A percentile compares a stretch with the other conserved stretches of the same genome.
Conservation (phyloP, 2,329 filamentous ascomycete genomes). For the Aureobasidium namibiae region DNA sequence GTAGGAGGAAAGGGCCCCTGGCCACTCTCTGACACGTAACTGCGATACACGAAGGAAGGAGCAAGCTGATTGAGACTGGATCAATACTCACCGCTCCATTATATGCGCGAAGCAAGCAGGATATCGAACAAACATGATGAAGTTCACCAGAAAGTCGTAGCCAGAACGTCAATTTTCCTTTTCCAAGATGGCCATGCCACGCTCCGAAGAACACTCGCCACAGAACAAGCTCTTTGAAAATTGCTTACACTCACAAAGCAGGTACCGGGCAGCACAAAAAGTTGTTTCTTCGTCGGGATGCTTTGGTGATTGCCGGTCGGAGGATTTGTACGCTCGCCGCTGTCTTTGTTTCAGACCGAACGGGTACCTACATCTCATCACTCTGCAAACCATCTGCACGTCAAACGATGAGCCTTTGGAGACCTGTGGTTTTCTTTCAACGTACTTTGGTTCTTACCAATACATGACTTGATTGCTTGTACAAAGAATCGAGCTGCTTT, state of each 20-base stretch:
- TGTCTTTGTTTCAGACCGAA: neutral
- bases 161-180: neutral
- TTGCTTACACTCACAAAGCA: too few species aligned
- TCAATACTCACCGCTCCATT: neutral
- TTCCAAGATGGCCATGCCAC: too few species aligned
- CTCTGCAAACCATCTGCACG: neutral
- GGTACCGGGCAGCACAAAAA: neutral
- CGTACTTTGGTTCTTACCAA: neutral
- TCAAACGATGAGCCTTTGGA: neutral
- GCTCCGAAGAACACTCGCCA: neutral
- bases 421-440: neutral
- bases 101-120: neutral
- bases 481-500: neutral
- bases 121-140: neutral
- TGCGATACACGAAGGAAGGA: neutral
- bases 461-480: neutral
- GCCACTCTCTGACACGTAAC: neutral
- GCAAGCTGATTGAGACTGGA: neutral
- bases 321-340: neutral
- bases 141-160: neutral
- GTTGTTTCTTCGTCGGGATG: too few species aligned
- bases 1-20: neutral
- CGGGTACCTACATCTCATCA: neutral
- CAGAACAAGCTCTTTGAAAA: neutral
- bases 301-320: neutral